Base-by-base conservation (phyloP, 352 stramenopile species). In the Pythium graminicola region DNA sequence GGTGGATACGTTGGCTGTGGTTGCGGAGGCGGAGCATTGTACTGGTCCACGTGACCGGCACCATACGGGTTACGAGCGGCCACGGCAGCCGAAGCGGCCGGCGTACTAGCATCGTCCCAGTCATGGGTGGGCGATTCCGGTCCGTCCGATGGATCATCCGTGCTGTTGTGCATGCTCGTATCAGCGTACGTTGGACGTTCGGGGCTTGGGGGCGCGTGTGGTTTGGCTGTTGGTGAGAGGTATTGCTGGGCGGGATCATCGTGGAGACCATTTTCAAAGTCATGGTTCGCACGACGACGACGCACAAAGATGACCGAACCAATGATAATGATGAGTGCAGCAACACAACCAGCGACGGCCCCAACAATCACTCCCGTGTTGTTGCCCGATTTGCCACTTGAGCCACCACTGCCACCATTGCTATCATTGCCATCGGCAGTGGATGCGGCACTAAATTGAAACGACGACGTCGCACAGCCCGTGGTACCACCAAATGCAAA, bases 361-460 rank as follows among this genome's bases (percentile, higher is more conserved):
- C 50, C 41, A 17, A 72, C 60, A 22, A 87, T 53, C 7, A 86
- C 47, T 6, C 60, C 62, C 16, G 44, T 66, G n/a, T 22, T 70
- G 49, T 33, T n/a, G 32, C 54, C 57, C 13, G 52, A 52, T 10
- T 48, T 42, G 19, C 33, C 26, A 31, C 29, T 38, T 2, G n/a
- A 3, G 11, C 50, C 52, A 9, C 51, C 44, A 26, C 33, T 28
- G 26, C 29, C 46, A 17, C 33, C 33, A 14, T 47, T 36, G 50
- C 59, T 56, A 23, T 76, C 64, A 17, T 76, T 58, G 62, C 68
- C 76, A 8, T 73, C 62, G 2, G 64, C 54, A 4, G 80, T 85
- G 6, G 69, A 82, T 17, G 71, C 70, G 17, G 70, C 71, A 54
- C 73, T 82, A 39, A 90, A 90, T 55, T 90, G 80, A 24, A 84